A percentile compares a stretch with the other conserved stretches of the same genome.
These are phyloP conservation scores for Aspergillus sp. DNA, from an alignment of 2,329 filamentous ascomycete species.

Conservation along the genomic window DNA sequence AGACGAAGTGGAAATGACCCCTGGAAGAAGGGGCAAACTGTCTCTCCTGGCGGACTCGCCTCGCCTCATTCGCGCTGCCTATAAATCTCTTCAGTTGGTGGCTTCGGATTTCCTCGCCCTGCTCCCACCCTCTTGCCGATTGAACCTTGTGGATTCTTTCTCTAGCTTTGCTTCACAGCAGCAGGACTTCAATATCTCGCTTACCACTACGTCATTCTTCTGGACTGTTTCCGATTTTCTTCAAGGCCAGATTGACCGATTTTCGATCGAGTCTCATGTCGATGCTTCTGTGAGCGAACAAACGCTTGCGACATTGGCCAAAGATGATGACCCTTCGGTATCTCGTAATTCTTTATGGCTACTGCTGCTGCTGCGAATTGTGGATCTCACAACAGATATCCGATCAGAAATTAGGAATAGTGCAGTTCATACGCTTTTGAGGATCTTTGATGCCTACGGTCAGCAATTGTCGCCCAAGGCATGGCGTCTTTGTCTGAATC, in stretches of 20 bases:
- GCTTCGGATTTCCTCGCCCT: conserved; percentile 88
- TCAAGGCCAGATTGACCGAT: conserved; percentile 44
- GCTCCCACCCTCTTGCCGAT: conserved; percentile 65
- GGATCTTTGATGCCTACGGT: conserved; percentile 89
- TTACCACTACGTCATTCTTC: conserved; percentile 92
- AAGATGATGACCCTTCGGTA: conserved; percentile 53
- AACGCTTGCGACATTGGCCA: conserved; percentile 54
- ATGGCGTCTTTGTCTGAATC: conserved; percentile 78
- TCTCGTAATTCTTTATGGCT: conserved; percentile 42
- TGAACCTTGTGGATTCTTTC: conserved; percentile 77
- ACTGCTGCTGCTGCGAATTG: conserved; percentile 34
- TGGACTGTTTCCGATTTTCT: conserved; percentile 93
- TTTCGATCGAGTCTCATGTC: conserved; percentile 32
- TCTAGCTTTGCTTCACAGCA: conserved; percentile 84
- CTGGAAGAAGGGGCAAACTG: conserved; percentile 12
- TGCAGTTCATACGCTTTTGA: conserved; percentile 82
- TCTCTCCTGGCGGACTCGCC: conserved; percentile 49
- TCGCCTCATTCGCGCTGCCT: conserved; percentile 77
- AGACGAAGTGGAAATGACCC: conserved; percentile 20
- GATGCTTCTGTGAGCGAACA: conserved; percentile 51
- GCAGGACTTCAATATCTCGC: conserved; percentile 89
- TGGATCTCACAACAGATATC: conserved; percentile 35
- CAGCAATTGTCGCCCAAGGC: conserved; percentile 71
- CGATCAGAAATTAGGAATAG: conserved; percentile 45
- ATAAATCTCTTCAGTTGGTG: conserved; percentile 83